These are phyloP conservation scores for Candida palmyrensis DNA, from an alignment of 805 yeast species.

Conservation along the genomic window DNA sequence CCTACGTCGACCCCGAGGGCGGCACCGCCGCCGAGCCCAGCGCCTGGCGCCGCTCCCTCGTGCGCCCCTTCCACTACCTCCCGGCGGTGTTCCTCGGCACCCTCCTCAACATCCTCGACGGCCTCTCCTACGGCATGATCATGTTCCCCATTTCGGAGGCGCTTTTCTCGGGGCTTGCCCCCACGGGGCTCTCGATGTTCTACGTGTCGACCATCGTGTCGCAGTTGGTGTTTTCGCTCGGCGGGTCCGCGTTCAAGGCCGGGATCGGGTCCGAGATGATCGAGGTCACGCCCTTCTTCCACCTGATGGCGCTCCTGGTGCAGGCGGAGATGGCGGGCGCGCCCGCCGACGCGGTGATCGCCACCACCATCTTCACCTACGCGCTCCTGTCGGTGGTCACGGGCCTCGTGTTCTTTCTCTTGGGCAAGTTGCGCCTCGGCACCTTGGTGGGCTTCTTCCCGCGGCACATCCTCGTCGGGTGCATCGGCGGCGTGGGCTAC, in stretches of 20 bases:
- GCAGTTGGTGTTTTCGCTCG: slow-evolving; percentile 81
- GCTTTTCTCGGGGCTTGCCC: slow-evolving; percentile 71
- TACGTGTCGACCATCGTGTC: slow-evolving; percentile 88
- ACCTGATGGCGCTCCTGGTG: slow-evolving; percentile 82
- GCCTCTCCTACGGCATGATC: slow-evolving; percentile 95
- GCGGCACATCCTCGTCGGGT: slow-evolving; percentile 90
- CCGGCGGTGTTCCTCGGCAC: slow-evolving; percentile 89
- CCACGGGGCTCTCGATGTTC: slow-evolving; percentile 90
- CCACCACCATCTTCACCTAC: slow-evolving; percentile 84
- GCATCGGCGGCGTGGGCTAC: slow-evolving; percentile 98
- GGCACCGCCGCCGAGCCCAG: slow-evolving; percentile 2
- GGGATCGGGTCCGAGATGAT: slow-evolving; percentile 99
- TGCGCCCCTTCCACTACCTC: slow-evolving; percentile 42
- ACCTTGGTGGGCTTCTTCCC: slow-evolving; percentile 93
- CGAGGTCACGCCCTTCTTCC: slow-evolving; percentile 98
- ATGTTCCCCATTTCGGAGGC: slow-evolving; percentile 88
- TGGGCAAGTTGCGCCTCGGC: slow-evolving; percentile 81
- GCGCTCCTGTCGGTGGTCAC: slow-evolving; percentile 82
- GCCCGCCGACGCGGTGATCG: slow-evolving; percentile 50
- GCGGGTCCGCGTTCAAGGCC: slow-evolving; percentile 83
- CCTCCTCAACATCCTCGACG: slow-evolving; percentile 83
- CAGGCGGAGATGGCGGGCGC: slow-evolving; percentile 49
- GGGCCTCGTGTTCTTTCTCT: slow-evolving; percentile 68
- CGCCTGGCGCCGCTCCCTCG: slow-evolving; percentile 6
- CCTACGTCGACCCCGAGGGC: slow-evolving; percentile 5